phyloP scores from a whole-genome alignment of 768 basidiomycete species.

The Russula griseocarnosa region DNA sequence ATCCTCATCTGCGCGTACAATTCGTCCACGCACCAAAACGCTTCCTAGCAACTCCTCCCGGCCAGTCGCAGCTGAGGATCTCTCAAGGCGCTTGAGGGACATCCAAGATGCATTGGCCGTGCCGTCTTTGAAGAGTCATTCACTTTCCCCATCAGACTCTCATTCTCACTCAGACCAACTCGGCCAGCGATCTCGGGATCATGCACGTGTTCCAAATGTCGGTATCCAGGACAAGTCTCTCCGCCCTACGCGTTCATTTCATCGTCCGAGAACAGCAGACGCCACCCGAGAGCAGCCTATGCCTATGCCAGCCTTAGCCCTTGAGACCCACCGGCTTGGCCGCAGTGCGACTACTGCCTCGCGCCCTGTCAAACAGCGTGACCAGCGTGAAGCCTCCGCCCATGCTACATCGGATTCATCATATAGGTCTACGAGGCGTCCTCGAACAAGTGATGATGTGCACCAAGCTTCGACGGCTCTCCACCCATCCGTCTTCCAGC shows the following conservation, averaged over 20 bases:
- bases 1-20: neutral
- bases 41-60: conserved; percentile 23
- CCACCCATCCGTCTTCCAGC: conserved; percentile 26
- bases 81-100: conserved; percentile 24
- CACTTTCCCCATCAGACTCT: neutral
- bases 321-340: conserved; percentile 9
- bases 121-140: neutral
- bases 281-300: conserved; percentile 23
- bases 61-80: conserved; percentile 24
- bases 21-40: conserved; percentile 25
- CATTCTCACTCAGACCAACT: conserved; percentile 9
- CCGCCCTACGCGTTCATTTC: conserved; percentile 59
- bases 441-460: conserved; percentile 32
- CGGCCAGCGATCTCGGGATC: conserved; percentile 31
- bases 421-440: conserved; percentile 24
- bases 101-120: conserved; percentile 17
- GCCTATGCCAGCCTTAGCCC: neutral
- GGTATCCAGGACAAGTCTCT: conserved; percentile 35
- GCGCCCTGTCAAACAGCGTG: conserved; percentile 33
- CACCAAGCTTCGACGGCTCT: conserved; percentile 28
- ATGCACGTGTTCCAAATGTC: conserved; percentile 16
- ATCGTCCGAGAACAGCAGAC: conserved; percentile 42
- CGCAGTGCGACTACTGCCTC: conserved; percentile 30
- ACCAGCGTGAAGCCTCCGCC: conserved; percentile 34
- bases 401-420: neutral